Percentiles rank a stretch among this genome's conserved stretches.
Evolutionary conservation across 306 rosid genomes (phyloP).

Genomic region (Pyrus bretschneideri): DNA sequence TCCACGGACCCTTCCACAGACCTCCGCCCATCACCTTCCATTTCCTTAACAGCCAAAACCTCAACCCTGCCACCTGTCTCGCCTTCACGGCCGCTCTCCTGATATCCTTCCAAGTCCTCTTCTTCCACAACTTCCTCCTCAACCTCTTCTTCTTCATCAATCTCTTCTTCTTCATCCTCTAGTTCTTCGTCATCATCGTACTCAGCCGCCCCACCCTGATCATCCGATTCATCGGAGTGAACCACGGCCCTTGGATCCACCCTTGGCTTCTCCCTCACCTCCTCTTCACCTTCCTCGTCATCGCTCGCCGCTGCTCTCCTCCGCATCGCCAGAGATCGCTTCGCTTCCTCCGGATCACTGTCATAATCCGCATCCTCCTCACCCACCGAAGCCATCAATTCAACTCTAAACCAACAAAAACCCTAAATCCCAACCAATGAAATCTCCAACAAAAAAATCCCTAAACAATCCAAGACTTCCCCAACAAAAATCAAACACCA

Average conservation of each 20-base stretch:
- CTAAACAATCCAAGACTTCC: neutral
- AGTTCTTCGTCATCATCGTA: conserved; percentile 68
- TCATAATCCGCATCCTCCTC: conserved; percentile 78
- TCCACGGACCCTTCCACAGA: conserved; percentile 39
- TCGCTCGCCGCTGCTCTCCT: conserved; percentile 86
- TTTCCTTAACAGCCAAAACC: conserved; percentile 30
- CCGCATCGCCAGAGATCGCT: conserved; percentile 71
- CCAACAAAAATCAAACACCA: neutral
- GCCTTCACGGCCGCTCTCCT: conserved; percentile 29
- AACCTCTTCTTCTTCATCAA: conserved; percentile 26
- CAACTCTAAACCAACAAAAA: conserved; percentile 20
- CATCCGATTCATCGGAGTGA: conserved; percentile 68
- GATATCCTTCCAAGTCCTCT: conserved; percentile 10
- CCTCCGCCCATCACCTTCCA: conserved; percentile 29
- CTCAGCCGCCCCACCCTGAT: conserved; percentile 81
- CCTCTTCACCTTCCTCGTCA: conserved; percentile 67
- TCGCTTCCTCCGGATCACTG: conserved; percentile 83
- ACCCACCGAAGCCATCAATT: conserved; percentile 44
- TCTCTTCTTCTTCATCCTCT: conserved; percentile 36
- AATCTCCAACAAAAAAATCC: neutral
- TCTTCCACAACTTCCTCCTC: conserved; percentile 22
- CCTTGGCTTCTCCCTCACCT: conserved; percentile 32
- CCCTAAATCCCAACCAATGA: conserved; percentile 28
- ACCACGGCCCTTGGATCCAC: conserved; percentile 36
- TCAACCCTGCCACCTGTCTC: conserved; percentile 26